A percentile compares a stretch with the other conserved stretches of the same genome.
phyloP scores from a whole-genome alignment of 371 early-diverging fungal species.

The Mucor racemosus region DNA sequence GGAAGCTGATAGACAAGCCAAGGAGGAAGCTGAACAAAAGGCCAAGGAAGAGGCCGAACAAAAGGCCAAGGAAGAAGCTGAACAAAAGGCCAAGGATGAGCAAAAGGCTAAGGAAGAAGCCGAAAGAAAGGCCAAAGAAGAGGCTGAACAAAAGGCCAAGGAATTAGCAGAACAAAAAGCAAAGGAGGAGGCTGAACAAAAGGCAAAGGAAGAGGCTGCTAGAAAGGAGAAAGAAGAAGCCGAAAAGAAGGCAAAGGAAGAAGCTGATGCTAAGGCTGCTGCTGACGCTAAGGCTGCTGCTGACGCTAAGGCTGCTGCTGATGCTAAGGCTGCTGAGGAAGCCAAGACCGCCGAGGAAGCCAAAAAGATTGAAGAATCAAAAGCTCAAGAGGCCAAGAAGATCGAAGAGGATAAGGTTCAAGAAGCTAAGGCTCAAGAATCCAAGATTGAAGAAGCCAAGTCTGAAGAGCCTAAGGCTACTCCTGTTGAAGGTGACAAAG shows the following conservation, averaged over 20 bases:
- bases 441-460: slow-evolving; percentile 26
- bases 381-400: slow-evolving; percentile 18
- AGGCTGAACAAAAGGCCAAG: slow-evolving; percentile 32
- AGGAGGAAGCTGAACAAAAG: slow-evolving; percentile 34
- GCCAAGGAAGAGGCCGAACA: slow-evolving; percentile 23
- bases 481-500: slow-evolving; percentile 23
- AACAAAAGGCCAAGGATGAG: slow-evolving; percentile 35
- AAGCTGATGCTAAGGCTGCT: slow-evolving; percentile 14
- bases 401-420: slow-evolving; percentile 22
- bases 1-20: slow-evolving; percentile 45
- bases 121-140: slow-evolving; percentile 39
- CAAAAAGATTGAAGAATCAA: slow-evolving; percentile 24
- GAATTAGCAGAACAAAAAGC: slow-evolving; percentile 35
- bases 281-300: slow-evolving; percentile 20
- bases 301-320: slow-evolving; percentile 24
- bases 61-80: slow-evolving; percentile 36
- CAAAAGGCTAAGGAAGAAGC: slow-evolving; percentile 28
- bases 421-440: slow-evolving; percentile 32
- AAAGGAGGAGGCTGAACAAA: slow-evolving; percentile 14
- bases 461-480: slow-evolving; percentile 25
- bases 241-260: slow-evolving; percentile 22
- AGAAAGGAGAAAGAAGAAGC: slow-evolving; percentile 21
- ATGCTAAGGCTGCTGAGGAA: slow-evolving; percentile 22
- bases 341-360: slow-evolving; percentile 25
- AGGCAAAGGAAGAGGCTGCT: slow-evolving; percentile 15